Conservation (phyloP, 345 rosid genomes). For the Limnanthes douglasii region DNA sequence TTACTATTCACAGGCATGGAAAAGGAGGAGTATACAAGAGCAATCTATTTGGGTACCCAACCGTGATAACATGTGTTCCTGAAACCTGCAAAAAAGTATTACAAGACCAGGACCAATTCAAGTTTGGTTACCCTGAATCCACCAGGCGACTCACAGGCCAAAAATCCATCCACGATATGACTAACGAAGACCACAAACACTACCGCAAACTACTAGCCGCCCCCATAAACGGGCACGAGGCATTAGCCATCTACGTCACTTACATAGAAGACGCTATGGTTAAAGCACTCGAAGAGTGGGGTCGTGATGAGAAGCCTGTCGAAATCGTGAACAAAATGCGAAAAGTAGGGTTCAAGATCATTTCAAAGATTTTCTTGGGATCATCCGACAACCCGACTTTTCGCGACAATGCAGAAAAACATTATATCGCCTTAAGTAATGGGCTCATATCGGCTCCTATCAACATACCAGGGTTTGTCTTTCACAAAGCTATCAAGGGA, state of each 20-base stretch:
- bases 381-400: slow-evolving; percentile 7
- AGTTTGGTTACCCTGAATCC: slow-evolving; percentile 13
- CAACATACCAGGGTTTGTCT: slow-evolving; percentile 24
- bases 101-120: slow-evolving; percentile 12
- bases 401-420: slow-evolving; percentile 6
- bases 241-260: slow-evolving; percentile 8
- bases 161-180: slow-evolving; percentile 8
- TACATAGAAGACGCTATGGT: slow-evolving; percentile 14
- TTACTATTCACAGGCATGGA: slow-evolving; percentile 21
- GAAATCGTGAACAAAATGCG: slow-evolving; percentile 19
- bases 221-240: slow-evolving; percentile 21
- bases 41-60: slow-evolving; percentile 16
- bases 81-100: slow-evolving; percentile 16
- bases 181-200: slow-evolving; percentile 12
- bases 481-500: slow-evolving; percentile 18
- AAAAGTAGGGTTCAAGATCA: slow-evolving; percentile 14
- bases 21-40: slow-evolving; percentile 17
- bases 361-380: slow-evolving; percentile 17
- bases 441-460: slow-evolving; percentile 15
- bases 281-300: slow-evolving; percentile 13
- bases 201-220: slow-evolving; percentile 14
- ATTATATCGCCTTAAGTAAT: slow-evolving; percentile 1
- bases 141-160: slow-evolving; percentile 8
- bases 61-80: slow-evolving; percentile 9
- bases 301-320: slow-evolving; percentile 7